Conservation (phyloP, 164 flowering plant species). For the Akebia trifoliata region DNA sequence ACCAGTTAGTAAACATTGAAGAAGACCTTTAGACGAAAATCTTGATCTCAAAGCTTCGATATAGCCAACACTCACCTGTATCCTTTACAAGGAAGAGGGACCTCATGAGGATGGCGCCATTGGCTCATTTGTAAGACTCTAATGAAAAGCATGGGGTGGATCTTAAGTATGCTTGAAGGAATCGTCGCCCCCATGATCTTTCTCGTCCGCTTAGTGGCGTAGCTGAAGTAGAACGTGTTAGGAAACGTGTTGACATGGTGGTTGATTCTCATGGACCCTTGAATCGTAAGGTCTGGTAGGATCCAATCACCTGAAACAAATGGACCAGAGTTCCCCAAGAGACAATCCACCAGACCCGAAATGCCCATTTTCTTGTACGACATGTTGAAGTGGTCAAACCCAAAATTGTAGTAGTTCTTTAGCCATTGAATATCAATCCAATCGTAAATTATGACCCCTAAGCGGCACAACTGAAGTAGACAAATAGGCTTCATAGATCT, state of each 20-base stretch:
- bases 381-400: constrained; percentile 90
- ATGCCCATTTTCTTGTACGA: constrained; percentile 72
- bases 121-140: constrained; percentile 85
- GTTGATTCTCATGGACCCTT: constrained; percentile 74
- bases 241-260: constrained; percentile 66
- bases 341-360: constrained; percentile 72
- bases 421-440: constrained; percentile 86
- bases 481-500: constrained; percentile 63
- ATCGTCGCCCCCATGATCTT: constrained; percentile 68
- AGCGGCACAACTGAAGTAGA: constrained; percentile 72
- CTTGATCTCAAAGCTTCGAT: too few species aligned
- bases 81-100: constrained; percentile 84
- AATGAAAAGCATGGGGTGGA: constrained; percentile 79
- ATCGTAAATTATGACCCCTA: constrained; percentile 78
- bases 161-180: constrained; percentile 69
- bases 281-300: constrained; percentile 89
- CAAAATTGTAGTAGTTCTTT: constrained; percentile 81
- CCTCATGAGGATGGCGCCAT: constrained; percentile 78
- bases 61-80: constrained; percentile 54
- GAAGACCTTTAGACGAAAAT: too few species aligned
- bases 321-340: constrained; percentile 82
- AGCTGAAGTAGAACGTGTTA: constrained; percentile 86
- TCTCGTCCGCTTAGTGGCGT: constrained; percentile 78
- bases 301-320: constrained; percentile 97
- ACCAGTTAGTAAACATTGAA: too few species aligned